A percentile compares a stretch with the other conserved stretches of the same genome.
phyloP scores from a whole-genome alignment of 2,329 filamentous ascomycete genomes.

The Ascomycota sp. region DNA sequence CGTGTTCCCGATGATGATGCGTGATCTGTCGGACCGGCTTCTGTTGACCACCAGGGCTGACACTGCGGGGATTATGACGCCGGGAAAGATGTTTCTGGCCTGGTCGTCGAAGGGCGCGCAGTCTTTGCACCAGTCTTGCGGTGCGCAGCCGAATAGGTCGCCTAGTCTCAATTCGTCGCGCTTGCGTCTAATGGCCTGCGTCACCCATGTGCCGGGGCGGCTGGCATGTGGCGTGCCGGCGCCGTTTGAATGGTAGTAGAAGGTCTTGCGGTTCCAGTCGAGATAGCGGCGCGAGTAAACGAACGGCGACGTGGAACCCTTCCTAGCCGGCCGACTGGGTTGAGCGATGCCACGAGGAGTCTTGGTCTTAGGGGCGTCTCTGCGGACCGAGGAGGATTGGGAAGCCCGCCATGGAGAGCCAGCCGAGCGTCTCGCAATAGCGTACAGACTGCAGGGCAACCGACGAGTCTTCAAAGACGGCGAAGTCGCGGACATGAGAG shows the following conservation, averaged over 20 bases:
- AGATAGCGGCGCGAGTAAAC: conserved; percentile 40
- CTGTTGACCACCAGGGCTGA: conserved; percentile 29
- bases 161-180: conserved; percentile 34
- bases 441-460: conserved; percentile 42
- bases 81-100: conserved; percentile 30
- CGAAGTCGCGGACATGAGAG: conserved; percentile 43
- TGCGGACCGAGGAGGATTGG: no score
- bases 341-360: conserved; percentile 17
- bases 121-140: conserved; percentile 34
- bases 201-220: conserved; percentile 22
- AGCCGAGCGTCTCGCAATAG: conserved; percentile 50
- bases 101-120: conserved; percentile 31
- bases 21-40: conserved; percentile 24
- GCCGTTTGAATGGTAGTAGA: conserved; percentile 38
- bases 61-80: conserved; percentile 27
- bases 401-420: conserved; percentile 43
- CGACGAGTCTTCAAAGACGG: conserved; percentile 38
- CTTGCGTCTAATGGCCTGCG: conserved; percentile 25
- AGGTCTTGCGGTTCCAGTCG: conserved; percentile 48
- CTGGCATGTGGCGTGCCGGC: conserved; percentile 30
- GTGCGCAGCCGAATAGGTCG: conserved; percentile 36
- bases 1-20: conserved; percentile 39
- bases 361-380: conserved; percentile 17
- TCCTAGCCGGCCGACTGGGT: conserved; percentile 18
- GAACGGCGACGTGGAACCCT: conserved; percentile 17